These are phyloP conservation scores for Dichomitus squalens DNA, from an alignment of 1,284 basidiomycete genomes.

Conservation along the genomic window DNA sequence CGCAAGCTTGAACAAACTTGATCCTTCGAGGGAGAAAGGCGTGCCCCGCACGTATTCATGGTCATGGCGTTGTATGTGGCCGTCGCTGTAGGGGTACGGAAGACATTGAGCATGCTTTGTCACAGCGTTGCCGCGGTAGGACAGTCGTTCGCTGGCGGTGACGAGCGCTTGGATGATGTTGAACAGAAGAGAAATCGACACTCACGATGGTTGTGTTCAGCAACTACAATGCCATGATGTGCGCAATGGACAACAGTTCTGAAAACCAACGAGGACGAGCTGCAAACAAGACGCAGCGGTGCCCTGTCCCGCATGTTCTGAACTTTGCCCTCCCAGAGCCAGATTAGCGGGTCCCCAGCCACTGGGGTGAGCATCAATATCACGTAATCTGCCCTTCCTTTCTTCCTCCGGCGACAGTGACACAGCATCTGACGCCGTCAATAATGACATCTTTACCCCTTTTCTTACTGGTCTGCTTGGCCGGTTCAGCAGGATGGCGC, in stretches of 20 bases:
- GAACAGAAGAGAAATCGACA: slow-evolving; percentile 32
- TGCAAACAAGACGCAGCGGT: slow-evolving; percentile 12
- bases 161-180: slow-evolving; percentile 18
- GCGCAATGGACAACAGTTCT: slow-evolving; percentile 9
- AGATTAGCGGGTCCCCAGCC: neutral
- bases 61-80: slow-evolving; percentile 25
- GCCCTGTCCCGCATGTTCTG: slow-evolving; percentile 8
- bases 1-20: slow-evolving; percentile 14
- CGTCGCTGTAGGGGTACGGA: slow-evolving; percentile 15
- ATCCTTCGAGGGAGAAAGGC: slow-evolving; percentile 14
- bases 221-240: slow-evolving; percentile 28
- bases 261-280: slow-evolving; percentile 1
- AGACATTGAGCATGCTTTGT: slow-evolving; percentile 19
- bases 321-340: neutral
- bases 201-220: slow-evolving; percentile 27
- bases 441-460: neutral
- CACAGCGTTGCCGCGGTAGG: slow-evolving; percentile 15
- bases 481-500: neutral
- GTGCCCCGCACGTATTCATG: slow-evolving; percentile 30
- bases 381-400: neutral
- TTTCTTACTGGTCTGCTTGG: neutral
- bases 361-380: neutral
- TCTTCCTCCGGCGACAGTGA: neutral
- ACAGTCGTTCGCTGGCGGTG: slow-evolving; percentile 18
- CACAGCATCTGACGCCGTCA: neutral